Base-by-base conservation (phyloP, 768 basidiomycete genomes). In the Coprinellus micaceus region DNA sequence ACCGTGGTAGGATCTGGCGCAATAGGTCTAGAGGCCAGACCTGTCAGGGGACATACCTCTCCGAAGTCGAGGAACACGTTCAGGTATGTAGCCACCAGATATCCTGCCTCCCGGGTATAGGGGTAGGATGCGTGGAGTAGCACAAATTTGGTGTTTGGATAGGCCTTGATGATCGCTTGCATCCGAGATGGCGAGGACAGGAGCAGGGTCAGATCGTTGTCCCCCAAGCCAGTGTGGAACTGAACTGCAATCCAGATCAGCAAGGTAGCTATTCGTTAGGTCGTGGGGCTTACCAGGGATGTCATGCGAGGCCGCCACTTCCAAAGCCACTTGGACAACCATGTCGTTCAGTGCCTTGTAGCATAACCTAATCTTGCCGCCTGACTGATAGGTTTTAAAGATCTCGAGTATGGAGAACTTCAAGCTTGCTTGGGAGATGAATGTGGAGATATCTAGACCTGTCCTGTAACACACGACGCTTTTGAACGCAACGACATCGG, bases 51-150 rank as follows among this genome's bases (percentile, higher is more conserved):
- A 50, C 63, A 26, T 53, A 80, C 82, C 72, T 88, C 86, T 39
- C 90, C 89, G 65, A 91, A 88, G 67, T 92, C 90, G 44, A 91
- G 72, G 63, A 80, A 91, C 11, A 90, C 89, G 59, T 91, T 91
- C 49, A 73, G 64, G 60, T 90, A 90, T 11, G 86, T 80, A 0
- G 88, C 74, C 0, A 87, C 76, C 49, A 92, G 77, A 67, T 91
- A 92, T 4, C 86, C 88, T 5, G 88, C 89, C 56, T 92, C 89
- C 40, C 85, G 80, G 3, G 83, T 87, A 66, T 80, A 91, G 0
- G 90, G 90, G 63, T 91, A 92, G n/a, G 84, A 78, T 3, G 87
- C 78, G 63, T 91, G 90, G 1, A 92, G 74, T 15, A 92, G 75
- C 19, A 92, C 81, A 56, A 92, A 80, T 4, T 66, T 76, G 2